A percentile compares a stretch with the other conserved stretches of the same genome.
Conservation (phyloP, 2,329 filamentous ascomycete species). For the Thelonectria olida region DNA sequence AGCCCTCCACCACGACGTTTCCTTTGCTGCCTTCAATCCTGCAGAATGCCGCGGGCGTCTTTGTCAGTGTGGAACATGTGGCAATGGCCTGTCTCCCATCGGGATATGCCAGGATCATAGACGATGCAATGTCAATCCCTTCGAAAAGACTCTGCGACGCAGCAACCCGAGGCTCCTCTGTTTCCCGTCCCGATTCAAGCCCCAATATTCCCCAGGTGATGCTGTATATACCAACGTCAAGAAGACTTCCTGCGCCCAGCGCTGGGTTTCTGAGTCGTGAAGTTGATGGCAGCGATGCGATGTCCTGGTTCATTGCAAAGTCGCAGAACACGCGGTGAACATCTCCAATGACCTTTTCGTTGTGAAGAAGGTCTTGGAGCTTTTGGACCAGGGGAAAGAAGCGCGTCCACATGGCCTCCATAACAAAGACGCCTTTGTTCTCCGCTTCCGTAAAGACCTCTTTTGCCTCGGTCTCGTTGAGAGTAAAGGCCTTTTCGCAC, state of each 20-base stretch:
- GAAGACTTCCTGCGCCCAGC: conserved; percentile 51
- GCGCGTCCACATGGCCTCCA: conserved; percentile 58
- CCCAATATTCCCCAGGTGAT: conserved; percentile 49
- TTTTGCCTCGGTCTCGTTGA: conserved; percentile 49
- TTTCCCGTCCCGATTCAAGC: conserved; percentile 41
- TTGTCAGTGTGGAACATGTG: conserved; percentile 46
- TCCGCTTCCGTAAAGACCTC: conserved; percentile 50
- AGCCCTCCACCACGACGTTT: conserved; percentile 47
- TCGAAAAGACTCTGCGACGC: conserved; percentile 47
- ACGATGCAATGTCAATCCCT: conserved; percentile 45
- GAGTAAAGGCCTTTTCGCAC: conserved; percentile 54
- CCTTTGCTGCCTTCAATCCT: conserved; percentile 52
- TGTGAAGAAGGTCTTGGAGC: conserved; percentile 47
- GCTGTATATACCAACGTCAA: conserved; percentile 54
- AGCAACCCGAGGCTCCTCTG: conserved; percentile 44
- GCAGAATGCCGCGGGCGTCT: conserved; percentile 39
- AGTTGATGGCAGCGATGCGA: conserved; percentile 39
- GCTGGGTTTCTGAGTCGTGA: conserved; percentile 47
- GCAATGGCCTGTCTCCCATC: conserved; percentile 50
- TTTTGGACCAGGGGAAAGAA: conserved; percentile 49
- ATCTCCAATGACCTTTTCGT: conserved; percentile 49
- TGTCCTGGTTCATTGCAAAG: conserved; percentile 48
- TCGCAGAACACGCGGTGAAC: conserved; percentile 50
- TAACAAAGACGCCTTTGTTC: conserved; percentile 50
- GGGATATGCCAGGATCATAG: conserved; percentile 50